Percentiles rank a stretch among this genome's conserved stretches.
Evolutionary conservation across 192 early-diverging fungal genomes (phyloP).

Genomic region (Coemansia reversa): DNA sequence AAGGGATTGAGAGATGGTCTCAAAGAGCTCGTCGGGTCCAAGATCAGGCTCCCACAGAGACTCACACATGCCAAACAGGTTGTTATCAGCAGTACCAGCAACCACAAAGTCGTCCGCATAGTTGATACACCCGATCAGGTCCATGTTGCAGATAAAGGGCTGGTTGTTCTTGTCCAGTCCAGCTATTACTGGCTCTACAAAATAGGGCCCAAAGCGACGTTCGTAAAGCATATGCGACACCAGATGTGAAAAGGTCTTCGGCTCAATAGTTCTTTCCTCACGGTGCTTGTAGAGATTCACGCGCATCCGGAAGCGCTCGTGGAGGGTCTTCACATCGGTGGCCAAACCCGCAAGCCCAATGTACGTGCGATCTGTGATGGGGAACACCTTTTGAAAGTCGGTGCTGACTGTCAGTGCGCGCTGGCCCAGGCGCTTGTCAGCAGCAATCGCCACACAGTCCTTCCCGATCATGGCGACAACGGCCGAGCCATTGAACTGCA

Average conservation of each 20-base stretch:
- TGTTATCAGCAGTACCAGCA: slow-evolving; percentile 78
- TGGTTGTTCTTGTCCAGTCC: slow-evolving; percentile 86
- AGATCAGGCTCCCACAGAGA: slow-evolving; percentile 96
- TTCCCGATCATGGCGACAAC: slow-evolving; percentile 98
- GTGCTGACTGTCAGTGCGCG: slow-evolving; percentile 92
- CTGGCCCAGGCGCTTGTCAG: slow-evolving; percentile 91
- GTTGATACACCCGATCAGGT: slow-evolving; percentile 93
- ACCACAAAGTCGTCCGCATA: slow-evolving; percentile 95
- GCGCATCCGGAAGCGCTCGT: slow-evolving; percentile 87
- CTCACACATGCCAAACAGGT: slow-evolving; percentile 97
- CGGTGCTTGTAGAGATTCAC: slow-evolving; percentile 94
- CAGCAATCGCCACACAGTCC: slow-evolving; percentile 96
- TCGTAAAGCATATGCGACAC: slow-evolving; percentile 97
- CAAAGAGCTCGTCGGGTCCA: slow-evolving; percentile 96
- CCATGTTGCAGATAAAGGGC: slow-evolving; percentile 93
- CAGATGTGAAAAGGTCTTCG: slow-evolving; percentile 88
- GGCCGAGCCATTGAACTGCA: slow-evolving; percentile 71
- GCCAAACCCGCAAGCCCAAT: slow-evolving; percentile 92
- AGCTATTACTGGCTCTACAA: slow-evolving; percentile 91
- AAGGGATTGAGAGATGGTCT: slow-evolving; percentile 92
- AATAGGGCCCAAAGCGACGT: slow-evolving; percentile 93
- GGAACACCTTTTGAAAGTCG: slow-evolving; percentile 94
- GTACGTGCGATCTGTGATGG: slow-evolving; percentile 79
- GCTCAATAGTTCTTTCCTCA: slow-evolving; percentile 95
- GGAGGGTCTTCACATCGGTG: slow-evolving; percentile 94